Evolutionary conservation across 768 basidiomycete species (phyloP), one percentile per base, ranked within the genome.

Genomic region (Multifurca ochricompacta): DNA sequence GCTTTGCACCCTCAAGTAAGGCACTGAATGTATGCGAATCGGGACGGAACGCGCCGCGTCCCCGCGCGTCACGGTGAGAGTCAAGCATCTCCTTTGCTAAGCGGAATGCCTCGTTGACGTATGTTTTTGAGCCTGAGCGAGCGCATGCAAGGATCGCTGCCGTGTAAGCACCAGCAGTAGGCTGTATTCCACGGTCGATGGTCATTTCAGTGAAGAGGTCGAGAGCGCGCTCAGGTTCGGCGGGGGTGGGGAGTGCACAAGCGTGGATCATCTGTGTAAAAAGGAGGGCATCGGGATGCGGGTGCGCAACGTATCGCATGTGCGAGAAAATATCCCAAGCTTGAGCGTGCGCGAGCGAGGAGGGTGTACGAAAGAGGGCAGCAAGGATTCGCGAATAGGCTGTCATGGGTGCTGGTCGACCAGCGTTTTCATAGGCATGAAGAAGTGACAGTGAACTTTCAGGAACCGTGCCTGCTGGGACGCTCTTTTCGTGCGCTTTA

Each of bases 201-300:
- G 86, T 88, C 91, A 98, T 92, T 67, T 98, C 95, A 23, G 78
- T 82, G 80, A 88, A 96, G 0, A 98, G 74, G 65, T 99, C 96
- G 54, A 95, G 73, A 0, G 95, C 96, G 39, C 89, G 83, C 65
- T 96, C 91, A 0, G 92, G 90, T 60, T 94, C 86, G 1, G 87
- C 81, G n/a, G 77, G 67, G 2, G 74, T 63, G 4, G 77, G 72
- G 4, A 76, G 74, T 16, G 85, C 85, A 59, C 94, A 97, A 0
- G 91, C 87, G 4, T 78, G 77, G 61, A 99, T 91, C 92, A 99
- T 96, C 32, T 79, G 66, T 0, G 82, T 78, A 69, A 91, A 98
- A 6, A 94, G 73, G 21, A 75, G 68, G 13, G 73, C 73, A 58
- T 87, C 82, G 0, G 94, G 93, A 3, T 72, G 71, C 1, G 91